These are phyloP conservation scores for Botrytis fabae DNA, from an alignment of 2,329 filamentous ascomycete genomes.

Conservation along the genomic window DNA sequence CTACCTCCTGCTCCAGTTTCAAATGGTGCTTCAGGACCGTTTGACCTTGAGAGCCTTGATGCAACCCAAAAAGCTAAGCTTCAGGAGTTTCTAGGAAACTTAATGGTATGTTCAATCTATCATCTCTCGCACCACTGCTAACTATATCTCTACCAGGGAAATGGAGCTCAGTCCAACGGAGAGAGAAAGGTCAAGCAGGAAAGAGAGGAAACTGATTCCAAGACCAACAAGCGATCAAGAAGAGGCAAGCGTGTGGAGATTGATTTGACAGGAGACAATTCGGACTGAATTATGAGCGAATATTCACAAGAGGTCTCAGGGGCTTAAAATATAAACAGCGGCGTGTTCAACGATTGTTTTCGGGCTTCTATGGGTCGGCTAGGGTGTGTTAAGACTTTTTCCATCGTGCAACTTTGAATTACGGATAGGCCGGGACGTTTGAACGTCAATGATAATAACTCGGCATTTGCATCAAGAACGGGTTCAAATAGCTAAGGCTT, in stretches of 20 bases:
- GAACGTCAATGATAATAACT: neutral
- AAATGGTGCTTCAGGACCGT: neutral
- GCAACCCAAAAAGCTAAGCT: constrained; percentile 3
- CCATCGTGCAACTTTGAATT: neutral
- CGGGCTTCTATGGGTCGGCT: neutral
- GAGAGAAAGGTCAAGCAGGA: neutral
- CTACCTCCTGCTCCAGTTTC: neutral
- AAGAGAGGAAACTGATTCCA: neutral
- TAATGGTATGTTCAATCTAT: neutral
- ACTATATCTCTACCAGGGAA: neutral
- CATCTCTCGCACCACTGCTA: neutral
- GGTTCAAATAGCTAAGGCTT: neutral
- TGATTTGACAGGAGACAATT: constrained; percentile 13
- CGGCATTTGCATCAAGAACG: neutral
- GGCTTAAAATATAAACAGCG: neutral
- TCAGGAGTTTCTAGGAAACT: constrained; percentile 10
- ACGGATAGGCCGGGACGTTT: fast-evolving
- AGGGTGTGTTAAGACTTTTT: neutral
- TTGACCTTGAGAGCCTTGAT: constrained; percentile 3
- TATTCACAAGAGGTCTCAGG: neutral
- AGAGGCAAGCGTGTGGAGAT: neutral
- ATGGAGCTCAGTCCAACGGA: neutral
- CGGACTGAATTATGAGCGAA: neutral
- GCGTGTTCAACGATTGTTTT: no score
- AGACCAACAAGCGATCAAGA: neutral